Base-by-base conservation (phyloP, 2,329 filamentous ascomycete species). In the Coniochaeta sp. region DNA sequence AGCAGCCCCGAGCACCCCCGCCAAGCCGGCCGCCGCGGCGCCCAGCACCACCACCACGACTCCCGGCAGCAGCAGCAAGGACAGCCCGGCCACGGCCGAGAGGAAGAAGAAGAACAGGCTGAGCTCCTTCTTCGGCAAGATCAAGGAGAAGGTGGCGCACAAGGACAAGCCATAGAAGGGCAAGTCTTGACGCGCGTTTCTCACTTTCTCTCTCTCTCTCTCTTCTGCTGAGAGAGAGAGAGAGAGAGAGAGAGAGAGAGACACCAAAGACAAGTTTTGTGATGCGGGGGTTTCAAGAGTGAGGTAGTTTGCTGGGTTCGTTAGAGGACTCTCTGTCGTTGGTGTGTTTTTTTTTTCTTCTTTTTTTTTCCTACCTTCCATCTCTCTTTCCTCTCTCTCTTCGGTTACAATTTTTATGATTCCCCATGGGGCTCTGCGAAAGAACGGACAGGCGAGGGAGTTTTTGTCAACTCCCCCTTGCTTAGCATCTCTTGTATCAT, bases 51-150 rank as follows among this genome's bases (percentile, higher is more conserved):
- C 56, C 58, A 62, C 50, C 36, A 36, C 56, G 57, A 62, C 66
- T 24, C 65, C 67, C 26, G 30, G 30, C 8, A 65, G 64, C 58
- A 68, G 63, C 60, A 68, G 64, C 62, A 73, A 74, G 62, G 54
- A 72, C 32, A 69, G 69, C 60, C 62, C 72, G 16, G 63, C 71
- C 10, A 73, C 75, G 59, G 74, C 77, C 17, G 79, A 84, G 58
- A 85, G 84, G 76, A 89, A 88, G 79, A 88, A 87, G 79, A 87
- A 86, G 78, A 79, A 83, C 72, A 80, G 86, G 59, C 67, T 87
- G 61, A 89, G 86, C 73, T 75, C 80, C 58, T 81, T 89, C 67
- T 83, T 89, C 69, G 77, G 74, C 73, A 84, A 82, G 75, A 68
- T 84, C 67, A 81, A 80, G 73, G 70, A 74, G 65, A 84, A 74